These are phyloP conservation scores for Sporisorium scitamineum DNA, from an alignment of 1,284 basidiomycete genomes.

Conservation along the genomic window DNA sequence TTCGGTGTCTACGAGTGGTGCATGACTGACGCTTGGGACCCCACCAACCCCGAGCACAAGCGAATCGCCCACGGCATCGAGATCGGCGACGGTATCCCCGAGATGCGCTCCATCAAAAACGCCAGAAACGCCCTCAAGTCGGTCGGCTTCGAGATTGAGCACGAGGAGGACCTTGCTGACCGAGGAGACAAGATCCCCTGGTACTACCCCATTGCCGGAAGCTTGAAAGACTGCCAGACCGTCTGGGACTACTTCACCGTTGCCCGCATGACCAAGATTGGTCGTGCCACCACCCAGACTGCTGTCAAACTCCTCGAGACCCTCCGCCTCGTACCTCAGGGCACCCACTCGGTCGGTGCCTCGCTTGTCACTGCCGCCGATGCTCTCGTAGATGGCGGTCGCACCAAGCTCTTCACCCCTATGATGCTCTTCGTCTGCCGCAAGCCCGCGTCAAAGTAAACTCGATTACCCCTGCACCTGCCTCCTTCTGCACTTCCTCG, in stretches of 20 bases:
- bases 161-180: slow-evolving; percentile 94
- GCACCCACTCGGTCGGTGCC: slow-evolving; percentile 91
- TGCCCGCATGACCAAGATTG: slow-evolving; percentile 82
- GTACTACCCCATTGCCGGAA: slow-evolving; percentile 97
- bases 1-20: slow-evolving; percentile 99
- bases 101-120: slow-evolving; percentile 85
- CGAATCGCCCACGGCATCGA: slow-evolving; percentile 82
- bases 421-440: slow-evolving; percentile 64
- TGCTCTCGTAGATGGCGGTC: slow-evolving; percentile 85
- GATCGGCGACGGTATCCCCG: slow-evolving; percentile 94
- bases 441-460: slow-evolving; percentile 31
- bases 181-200: slow-evolving; percentile 83
- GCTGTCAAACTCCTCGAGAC: slow-evolving; percentile 83
- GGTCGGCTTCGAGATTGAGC: slow-evolving; percentile 89
- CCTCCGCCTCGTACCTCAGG: slow-evolving; percentile 86
- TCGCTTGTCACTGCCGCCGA: slow-evolving; percentile 85
- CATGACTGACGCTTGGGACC: slow-evolving; percentile 96
- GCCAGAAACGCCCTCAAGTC: slow-evolving; percentile 83
- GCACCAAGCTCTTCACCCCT: slow-evolving; percentile 78
- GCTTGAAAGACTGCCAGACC: slow-evolving; percentile 91
- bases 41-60: slow-evolving; percentile 87
- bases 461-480: neutral
- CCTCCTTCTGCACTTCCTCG: neutral
- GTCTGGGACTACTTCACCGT: slow-evolving; percentile 79
- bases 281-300: slow-evolving; percentile 86